Evolutionary conservation across 208 protist species (phyloP), one percentile per base, ranked within the genome.

Genomic region (Eutreptiella sp.): DNA sequence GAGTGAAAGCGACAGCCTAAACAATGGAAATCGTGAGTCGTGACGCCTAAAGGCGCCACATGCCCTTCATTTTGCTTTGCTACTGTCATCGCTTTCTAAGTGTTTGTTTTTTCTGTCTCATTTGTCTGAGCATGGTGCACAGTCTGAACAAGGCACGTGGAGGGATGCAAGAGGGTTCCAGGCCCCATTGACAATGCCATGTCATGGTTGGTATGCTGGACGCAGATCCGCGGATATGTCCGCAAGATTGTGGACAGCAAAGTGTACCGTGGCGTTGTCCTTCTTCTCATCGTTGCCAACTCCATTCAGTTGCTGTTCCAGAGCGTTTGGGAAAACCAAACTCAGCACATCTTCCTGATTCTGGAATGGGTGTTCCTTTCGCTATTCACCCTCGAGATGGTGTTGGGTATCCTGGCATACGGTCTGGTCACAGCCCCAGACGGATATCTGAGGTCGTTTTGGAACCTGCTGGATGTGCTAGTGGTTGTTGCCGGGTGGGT

Each of bases 391-490:
- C 14, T 32, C 9, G 50, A 57, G 28, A 33, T 46, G n/a, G 23
- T 57, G 14, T n/a, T 57, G 28, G 39, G 39, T 16, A 16, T 41
- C n/a, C 21, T 53, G 36, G 50, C 26, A 11, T 53, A 21, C n/a
- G 50, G 50, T 11, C 50, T 57, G 14, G 9, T 41, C 11, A 32
- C 23, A 16, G n/a, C 36, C 7, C 50, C 50, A 11, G 33, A 11
- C 26, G 11, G 29, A n/a, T 64, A 63, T 32, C 28, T 64, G 11
- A 4, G 5, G 9, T 54, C 38, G 9, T n/a, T 4, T 26, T 63
- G 9, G 58, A 64, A 64, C 46, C 5, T 4, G 28, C 4, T 62
- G 14, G 58, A 64, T 28, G 21, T 64, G 21, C 24, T 63, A 4
- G 19, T 64, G 16, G 21, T 27, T 11, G 24, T 9, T 9, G 24